phyloP scores from a whole-genome alignment of 1,284 basidiomycete genomes.

The Ceratobasidium theobromae region DNA sequence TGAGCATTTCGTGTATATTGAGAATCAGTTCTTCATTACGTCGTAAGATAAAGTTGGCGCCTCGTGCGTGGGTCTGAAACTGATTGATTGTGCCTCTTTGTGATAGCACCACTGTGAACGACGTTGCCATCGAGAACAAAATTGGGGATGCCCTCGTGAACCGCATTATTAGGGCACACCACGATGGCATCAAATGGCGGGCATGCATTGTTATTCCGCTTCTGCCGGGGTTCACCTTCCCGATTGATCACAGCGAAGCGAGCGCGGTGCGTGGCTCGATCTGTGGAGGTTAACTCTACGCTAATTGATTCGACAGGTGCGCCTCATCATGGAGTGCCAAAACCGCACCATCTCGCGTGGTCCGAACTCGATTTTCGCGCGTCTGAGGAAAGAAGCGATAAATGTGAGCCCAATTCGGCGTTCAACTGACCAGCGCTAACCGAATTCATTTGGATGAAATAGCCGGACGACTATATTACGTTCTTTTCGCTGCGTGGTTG shows the following conservation, averaged over 20 bases:
- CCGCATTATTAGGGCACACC: constrained; percentile 88
- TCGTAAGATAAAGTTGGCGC: constrained; percentile 52
- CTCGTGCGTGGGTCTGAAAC: background rate
- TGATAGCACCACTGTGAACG: constrained; percentile 77
- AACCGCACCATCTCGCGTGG: constrained; percentile 88
- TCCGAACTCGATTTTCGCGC: constrained; percentile 88
- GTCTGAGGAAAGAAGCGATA: constrained; percentile 85
- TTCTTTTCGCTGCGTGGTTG: constrained; percentile 93
- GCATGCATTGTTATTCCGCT: constrained; percentile 93
- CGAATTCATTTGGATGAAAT: constrained; percentile 27
- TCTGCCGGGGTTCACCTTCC: constrained; percentile 91
- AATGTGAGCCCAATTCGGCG: constrained; percentile 56
- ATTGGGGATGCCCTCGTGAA: constrained; percentile 94
- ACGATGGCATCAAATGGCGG: constrained; percentile 81
- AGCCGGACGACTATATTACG: constrained; percentile 92
- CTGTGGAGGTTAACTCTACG: constrained; percentile 29
- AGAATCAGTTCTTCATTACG: constrained; percentile 99
- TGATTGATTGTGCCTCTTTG: background rate
- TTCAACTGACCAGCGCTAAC: background rate
- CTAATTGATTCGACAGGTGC: constrained; percentile 56
- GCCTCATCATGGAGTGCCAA: constrained; percentile 92
- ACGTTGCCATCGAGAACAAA: constrained; percentile 86
- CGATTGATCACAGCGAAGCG: constrained; percentile 90
- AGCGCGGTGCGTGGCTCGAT: constrained; percentile 67
- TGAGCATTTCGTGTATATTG: constrained; percentile 91